phyloP scores from a whole-genome alignment of 495 filamentous ascomycete species.

The Rusavskia elegans region DNA sequence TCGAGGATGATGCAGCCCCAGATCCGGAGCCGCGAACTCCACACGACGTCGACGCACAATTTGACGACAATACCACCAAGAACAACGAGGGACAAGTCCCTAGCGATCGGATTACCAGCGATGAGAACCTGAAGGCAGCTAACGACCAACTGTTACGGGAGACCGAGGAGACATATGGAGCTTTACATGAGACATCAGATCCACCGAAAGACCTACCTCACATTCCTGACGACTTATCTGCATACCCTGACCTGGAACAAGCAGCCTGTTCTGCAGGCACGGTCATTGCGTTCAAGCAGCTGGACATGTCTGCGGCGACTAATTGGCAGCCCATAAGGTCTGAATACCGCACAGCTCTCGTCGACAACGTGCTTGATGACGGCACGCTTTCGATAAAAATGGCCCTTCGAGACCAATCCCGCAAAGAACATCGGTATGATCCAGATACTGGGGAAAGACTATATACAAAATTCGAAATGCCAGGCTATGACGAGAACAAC shows the following conservation, averaged over 20 bases:
- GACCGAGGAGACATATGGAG: conserved; percentile 10
- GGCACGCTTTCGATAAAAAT: conserved; percentile 42
- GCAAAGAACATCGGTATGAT: conserved; percentile 31
- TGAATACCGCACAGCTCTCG: conserved; percentile 47
- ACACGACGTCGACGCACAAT: conserved; percentile 9
- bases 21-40: not conserved
- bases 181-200: conserved; percentile 18
- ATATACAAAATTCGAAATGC: conserved; percentile 53
- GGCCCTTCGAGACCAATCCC: conserved; percentile 48
- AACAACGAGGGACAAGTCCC: not conserved
- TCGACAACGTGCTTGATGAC: conserved; percentile 34
- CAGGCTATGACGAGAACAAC: conserved; percentile 32
- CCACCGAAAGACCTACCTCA: conserved; percentile 44
- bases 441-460: conserved; percentile 40
- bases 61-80: not conserved
- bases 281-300: conserved; percentile 66
- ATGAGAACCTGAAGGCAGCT: conserved; percentile 3
- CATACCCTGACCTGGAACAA: conserved; percentile 36
- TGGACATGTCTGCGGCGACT: conserved; percentile 54
- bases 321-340: conserved; percentile 65
- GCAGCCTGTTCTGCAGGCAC: conserved; percentile 41
- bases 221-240: conserved; percentile 45
- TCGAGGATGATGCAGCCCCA: not conserved
- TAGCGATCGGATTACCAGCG: conserved; percentile 23
- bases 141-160: conserved; percentile 20